Base-by-base conservation (phyloP, 176 grass and related monocot genomes). In the Puccinellia tenuiflora region DNA sequence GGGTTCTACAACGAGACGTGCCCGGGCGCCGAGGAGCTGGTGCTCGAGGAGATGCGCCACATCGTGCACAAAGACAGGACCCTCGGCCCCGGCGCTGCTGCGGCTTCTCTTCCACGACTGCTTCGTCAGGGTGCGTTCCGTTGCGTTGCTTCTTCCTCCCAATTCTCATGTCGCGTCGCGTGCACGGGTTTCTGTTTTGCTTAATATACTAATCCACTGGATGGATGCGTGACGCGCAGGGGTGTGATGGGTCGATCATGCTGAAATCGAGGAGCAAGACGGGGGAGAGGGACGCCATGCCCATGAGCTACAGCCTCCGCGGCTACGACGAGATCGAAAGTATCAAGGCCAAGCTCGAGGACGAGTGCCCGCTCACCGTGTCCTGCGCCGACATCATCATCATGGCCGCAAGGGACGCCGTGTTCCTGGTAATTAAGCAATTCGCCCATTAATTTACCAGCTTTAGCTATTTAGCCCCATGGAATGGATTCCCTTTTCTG, bases 81-180 rank as follows among this genome's bases (percentile, higher is more conserved):
- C 40, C 62, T 88, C 71, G 81, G 33, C 5, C 2, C 82, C 90
- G 47, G 90, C 90, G 77, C 57, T 92, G 78, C 86, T 92, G 20
- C 90, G 90, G 9, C 70, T 92, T 64, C 79, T 86, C 56, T 39
- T 92, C 70, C 90, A 92, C 83, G 90, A 92, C 90, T 92, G 86
- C 86, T 88, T 92, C 83, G 86, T 86, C 83, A 80, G 81, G 85
- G 86, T 92, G 37, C n/a, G n/a, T n/a, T n/a, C n/a, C n/a, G n/a
- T n/a, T 0, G 53, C 10, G 74, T 14, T 67, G 3, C 56, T 71
- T 53, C 9, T 21, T n/a, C n/a, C n/a, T 1, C 6, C 62, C 52
- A 5, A 54, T 54, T 2, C 9, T 54, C 71, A n/a, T 43, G 63
- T 38, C 43, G 33, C 73, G 42, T 7, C n/a, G 63, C 39, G 22